Evolutionary conservation across 768 basidiomycete species (phyloP).

Genomic region (Kwoniella sp.): DNA sequence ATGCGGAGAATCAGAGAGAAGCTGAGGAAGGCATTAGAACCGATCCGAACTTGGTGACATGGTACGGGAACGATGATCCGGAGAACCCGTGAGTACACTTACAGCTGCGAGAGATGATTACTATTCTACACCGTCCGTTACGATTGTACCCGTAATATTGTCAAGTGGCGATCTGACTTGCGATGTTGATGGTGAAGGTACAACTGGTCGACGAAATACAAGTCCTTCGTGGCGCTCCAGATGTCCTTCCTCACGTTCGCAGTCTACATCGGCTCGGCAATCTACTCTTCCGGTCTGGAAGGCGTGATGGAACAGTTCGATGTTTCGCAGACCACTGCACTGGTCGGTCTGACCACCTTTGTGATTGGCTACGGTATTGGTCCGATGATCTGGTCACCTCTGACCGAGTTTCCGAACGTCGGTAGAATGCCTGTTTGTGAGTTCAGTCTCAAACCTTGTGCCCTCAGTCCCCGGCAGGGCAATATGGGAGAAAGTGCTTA

Average conservation of each 20-base stretch:
- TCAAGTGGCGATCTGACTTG: neutral
- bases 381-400: slow-evolving; percentile 20
- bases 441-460: neutral
- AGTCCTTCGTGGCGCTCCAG: slow-evolving; percentile 17
- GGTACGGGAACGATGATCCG: slow-evolving; percentile 29
- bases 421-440: slow-evolving; percentile 24
- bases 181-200: neutral
- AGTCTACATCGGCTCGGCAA: slow-evolving; percentile 20
- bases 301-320: slow-evolving; percentile 18
- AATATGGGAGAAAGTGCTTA: no score
- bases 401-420: slow-evolving; percentile 12
- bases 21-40: slow-evolving; percentile 18
- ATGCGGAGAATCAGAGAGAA: slow-evolving; percentile 4
- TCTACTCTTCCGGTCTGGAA: slow-evolving; percentile 22
- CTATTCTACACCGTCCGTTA: no score
- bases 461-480: no score
- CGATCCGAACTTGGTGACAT: slow-evolving; percentile 23
- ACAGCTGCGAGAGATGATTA: no score
- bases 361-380: slow-evolving; percentile 18
- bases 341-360: slow-evolving; percentile 19
- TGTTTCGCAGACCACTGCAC: slow-evolving; percentile 18
- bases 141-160: neutral
- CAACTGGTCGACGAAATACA: slow-evolving; percentile 24
- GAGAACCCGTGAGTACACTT: slow-evolving; percentile 26
- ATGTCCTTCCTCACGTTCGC: slow-evolving; percentile 24